Conservation (phyloP, 768 basidiomycete species). For the Dioszegia hungarica region DNA sequence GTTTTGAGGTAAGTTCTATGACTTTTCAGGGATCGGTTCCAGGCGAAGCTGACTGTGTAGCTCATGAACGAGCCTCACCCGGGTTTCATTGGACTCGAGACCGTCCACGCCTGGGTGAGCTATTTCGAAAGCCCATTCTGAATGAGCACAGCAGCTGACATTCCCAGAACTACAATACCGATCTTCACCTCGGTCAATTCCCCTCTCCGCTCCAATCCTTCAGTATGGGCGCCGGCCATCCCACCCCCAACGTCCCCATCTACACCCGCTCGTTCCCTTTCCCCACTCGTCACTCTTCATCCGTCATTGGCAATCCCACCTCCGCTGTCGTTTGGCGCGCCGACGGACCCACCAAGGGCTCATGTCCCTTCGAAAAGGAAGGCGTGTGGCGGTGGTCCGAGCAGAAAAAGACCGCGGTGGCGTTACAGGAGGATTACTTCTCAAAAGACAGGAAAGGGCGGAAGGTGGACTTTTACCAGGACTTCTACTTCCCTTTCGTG, state of each 20-base stretch:
- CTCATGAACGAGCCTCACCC: conserved; percentile 92
- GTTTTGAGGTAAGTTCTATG: conserved; percentile 75
- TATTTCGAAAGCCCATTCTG: not conserved
- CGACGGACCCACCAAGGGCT: conserved; percentile 62
- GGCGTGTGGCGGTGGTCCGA: conserved; percentile 88
- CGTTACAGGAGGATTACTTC: conserved; percentile 82
- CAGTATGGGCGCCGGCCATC: conserved; percentile 81
- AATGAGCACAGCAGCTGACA: not conserved
- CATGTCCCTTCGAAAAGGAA: conserved; percentile 85
- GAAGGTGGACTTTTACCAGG: conserved; percentile 43
- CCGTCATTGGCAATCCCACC: conserved; percentile 59
- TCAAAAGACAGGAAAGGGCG: conserved; percentile 61
- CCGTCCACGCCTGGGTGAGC: conserved; percentile 64
- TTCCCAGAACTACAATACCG: conserved; percentile 78
- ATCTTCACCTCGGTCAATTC: conserved; percentile 68
- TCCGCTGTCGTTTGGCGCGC: conserved; percentile 58
- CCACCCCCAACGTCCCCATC: conserved; percentile 63
- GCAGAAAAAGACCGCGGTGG: conserved; percentile 62
- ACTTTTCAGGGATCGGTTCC: not conserved
- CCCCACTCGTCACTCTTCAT: conserved; percentile 66
- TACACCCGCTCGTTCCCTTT: conserved; percentile 85
- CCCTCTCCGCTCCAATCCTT: conserved; percentile 85
- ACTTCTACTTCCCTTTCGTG: conserved; percentile 49
- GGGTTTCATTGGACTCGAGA: conserved; percentile 79
- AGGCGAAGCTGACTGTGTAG: conserved; percentile 49